A percentile compares a stretch with the other conserved stretches of the same genome.
phyloP scores from a whole-genome alignment of 2,329 filamentous ascomycete species.

The Fusarium cyanostomum region DNA sequence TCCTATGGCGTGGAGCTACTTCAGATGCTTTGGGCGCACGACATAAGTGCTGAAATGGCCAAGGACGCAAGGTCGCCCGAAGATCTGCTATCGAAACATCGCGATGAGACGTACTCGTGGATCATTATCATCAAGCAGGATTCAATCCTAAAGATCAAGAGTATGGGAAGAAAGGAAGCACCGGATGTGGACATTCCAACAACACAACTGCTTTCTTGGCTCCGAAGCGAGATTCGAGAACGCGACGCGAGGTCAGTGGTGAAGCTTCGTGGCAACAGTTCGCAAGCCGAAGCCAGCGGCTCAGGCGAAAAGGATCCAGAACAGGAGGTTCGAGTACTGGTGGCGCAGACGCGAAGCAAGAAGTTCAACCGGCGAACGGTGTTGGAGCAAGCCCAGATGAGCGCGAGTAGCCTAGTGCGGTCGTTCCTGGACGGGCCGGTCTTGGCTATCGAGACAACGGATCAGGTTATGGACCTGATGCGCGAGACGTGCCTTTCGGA shows the following conservation, averaged over 20 bases:
- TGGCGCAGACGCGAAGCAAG: slow-evolving; percentile 84
- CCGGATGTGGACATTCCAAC: slow-evolving; percentile 79
- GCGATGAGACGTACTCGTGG: slow-evolving; percentile 84
- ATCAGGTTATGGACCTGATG: slow-evolving; percentile 82
- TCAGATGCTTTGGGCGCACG: slow-evolving; percentile 80
- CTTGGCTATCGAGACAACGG: slow-evolving; percentile 86
- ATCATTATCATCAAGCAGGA: slow-evolving; percentile 87
- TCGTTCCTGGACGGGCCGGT: slow-evolving; percentile 82
- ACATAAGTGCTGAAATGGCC: slow-evolving; percentile 89
- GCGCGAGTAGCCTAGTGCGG: slow-evolving; percentile 70
- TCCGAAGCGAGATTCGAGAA: slow-evolving; percentile 84
- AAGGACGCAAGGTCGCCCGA: slow-evolving; percentile 81
- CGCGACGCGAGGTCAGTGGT: slow-evolving; percentile 70
- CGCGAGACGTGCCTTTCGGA: slow-evolving; percentile 79
- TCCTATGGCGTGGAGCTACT: slow-evolving; percentile 81
- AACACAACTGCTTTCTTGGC: slow-evolving; percentile 78
- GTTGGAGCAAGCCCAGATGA: slow-evolving; percentile 77
- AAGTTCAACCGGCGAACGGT: slow-evolving; percentile 91
- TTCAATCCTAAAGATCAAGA: slow-evolving; percentile 80
- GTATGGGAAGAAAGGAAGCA: slow-evolving; percentile 77
- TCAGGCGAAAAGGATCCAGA: slow-evolving; percentile 54
- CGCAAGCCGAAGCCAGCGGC: slow-evolving; percentile 44
- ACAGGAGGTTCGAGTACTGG: slow-evolving; percentile 85
- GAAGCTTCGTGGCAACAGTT: slow-evolving; percentile 50
- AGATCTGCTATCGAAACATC: slow-evolving; percentile 79